Base-by-base conservation (phyloP, 495 filamentous ascomycete genomes). In the Penicillium silybi region DNA sequence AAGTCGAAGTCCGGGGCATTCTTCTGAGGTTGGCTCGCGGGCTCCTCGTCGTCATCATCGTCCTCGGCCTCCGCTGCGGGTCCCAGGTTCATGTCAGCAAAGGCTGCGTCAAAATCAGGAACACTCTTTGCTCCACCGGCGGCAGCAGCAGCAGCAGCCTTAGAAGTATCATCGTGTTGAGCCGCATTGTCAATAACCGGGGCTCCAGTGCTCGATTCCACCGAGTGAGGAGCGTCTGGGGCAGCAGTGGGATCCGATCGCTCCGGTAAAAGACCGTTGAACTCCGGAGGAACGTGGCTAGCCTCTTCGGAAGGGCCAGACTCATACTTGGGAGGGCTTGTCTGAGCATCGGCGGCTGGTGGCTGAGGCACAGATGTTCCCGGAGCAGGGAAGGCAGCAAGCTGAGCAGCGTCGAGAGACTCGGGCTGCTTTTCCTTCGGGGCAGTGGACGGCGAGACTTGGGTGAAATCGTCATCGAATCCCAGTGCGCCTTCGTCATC, bases 381-480 rank as follows among this genome's bases (percentile, higher is more conserved):
- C 25, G 74, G 63, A 7, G 58, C 29, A 20, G 73, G 73, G 60
- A 76, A 76, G 27, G 73, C 69, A 37, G 66, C 66, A 29, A 73
- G 51, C 45, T 76, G 73, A 43, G 71, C 55, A 15, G 67, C 61
- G 37, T 74, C 72, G 26, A 76, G 69, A 6, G 66, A 62, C 29
- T 68, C 64, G 11, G 38, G 57, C 11, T 58, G 61, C 13, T 63
- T 52, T 20, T 62, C 66, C 10, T 64, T 57, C 39, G 55, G 41
- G 6, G 44, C 35, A 15, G 13, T 43, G 10, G 49, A 22, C 0
- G 90, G 86, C 20, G 84, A 87, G 16, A 78, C 78, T 41, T 88
- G 82, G 3, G 88, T 85, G 59, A 97, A 97, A 60, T 96, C 85
- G 63, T 98, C 92, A 49, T 92, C 92, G 62, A 97, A 98, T 0